Conservation (phyloP, 176 grass and related monocot genomes). For the Areca catechu region DNA sequence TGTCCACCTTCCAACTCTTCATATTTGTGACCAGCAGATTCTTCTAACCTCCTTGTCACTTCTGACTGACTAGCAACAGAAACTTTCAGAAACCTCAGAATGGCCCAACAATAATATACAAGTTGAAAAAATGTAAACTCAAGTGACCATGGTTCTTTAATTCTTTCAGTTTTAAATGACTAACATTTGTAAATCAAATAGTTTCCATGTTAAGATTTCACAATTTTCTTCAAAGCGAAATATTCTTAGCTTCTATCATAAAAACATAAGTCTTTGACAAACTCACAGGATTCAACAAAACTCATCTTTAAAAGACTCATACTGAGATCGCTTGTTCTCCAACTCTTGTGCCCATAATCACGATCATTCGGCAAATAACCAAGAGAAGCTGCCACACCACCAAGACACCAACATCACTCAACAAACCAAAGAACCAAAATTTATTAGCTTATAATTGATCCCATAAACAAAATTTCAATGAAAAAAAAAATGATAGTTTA, state of each 20-base stretch:
- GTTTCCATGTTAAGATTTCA: no score
- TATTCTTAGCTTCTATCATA: no score
- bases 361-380: conserved; percentile 67
- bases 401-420: conserved; percentile 9
- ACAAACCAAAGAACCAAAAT: no score
- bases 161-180: no score
- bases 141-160: no score
- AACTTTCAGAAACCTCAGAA: conserved; percentile 15
- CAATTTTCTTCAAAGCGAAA: no score
- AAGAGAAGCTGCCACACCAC: conserved; percentile 54
- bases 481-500: no score
- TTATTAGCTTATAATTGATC: no score
- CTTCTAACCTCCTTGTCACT: conserved; percentile 25
- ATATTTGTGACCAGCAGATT: conserved; percentile 16
- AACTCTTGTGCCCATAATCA: conserved; percentile 55
- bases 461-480: no score
- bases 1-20: conserved; percentile 15
- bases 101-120: no score
- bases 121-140: no score
- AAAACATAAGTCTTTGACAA: conserved; percentile 5
- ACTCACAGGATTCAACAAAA: conserved; percentile 72
- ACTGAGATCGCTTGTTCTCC: conserved; percentile 57
- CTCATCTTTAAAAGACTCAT: conserved; percentile 60
- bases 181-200: no score
- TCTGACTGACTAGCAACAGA: conserved; percentile 72